Percentiles rank a stretch among this genome's conserved stretches.
Conservation (phyloP, 2,329 filamentous ascomycete species). For the Colletotrichum musae region DNA sequence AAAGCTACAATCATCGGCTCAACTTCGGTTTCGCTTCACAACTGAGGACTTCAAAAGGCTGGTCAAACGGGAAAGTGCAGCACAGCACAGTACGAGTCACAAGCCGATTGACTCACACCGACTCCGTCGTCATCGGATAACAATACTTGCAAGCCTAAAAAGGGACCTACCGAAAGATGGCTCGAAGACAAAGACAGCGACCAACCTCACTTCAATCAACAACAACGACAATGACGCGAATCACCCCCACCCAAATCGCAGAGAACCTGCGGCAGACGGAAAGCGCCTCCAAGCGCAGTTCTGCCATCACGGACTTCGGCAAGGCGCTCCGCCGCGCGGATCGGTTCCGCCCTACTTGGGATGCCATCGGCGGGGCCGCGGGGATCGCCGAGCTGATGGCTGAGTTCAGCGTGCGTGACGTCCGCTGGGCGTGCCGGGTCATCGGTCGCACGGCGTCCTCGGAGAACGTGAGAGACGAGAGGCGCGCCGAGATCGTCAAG, state of each 20-base stretch:
- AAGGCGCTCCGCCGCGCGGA: conserved; percentile 44
- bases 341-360: conserved; percentile 44
- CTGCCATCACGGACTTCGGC: conserved; percentile 42
- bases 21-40: no score
- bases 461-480: conserved; percentile 41
- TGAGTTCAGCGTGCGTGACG: conserved; percentile 46
- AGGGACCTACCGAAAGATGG: no score
- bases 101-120: no score
- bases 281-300: conserved; percentile 40
- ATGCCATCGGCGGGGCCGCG: conserved; percentile 43
- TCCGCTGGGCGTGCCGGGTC: conserved; percentile 40
- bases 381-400: conserved; percentile 45
- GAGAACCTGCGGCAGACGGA: conserved; percentile 7
- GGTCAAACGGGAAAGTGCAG: no score
- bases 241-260: background rate
- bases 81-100: no score
- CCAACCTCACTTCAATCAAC: background rate
- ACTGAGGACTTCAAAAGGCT: no score
- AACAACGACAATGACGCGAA: background rate
- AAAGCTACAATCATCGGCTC: no score
- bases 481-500: conserved; percentile 43
- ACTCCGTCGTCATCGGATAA: no score
- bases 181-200: no score
- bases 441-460: conserved; percentile 45
- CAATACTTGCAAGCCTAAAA: no score